These are phyloP conservation scores for Cudoniella acicularis DNA, from an alignment of 495 filamentous ascomycete species.

Conservation along the genomic window DNA sequence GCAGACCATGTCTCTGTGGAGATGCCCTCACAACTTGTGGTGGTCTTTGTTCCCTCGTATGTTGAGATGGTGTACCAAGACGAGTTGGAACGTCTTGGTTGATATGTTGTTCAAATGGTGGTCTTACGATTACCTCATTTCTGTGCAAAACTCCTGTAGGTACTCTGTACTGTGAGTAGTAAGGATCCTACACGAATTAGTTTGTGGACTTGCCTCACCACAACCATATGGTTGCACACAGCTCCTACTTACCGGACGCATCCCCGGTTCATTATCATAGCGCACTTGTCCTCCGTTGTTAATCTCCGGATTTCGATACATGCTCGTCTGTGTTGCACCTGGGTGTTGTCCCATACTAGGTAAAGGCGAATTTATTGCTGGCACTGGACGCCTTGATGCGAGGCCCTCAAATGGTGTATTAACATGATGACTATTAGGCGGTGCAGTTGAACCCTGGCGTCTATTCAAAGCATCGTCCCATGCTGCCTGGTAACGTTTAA, in stretches of 20 bases:
- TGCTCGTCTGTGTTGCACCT: neutral
- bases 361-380: neutral
- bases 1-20: slow-evolving; percentile 26
- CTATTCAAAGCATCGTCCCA: slow-evolving; percentile 33
- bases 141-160: slow-evolving; percentile 2
- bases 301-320: neutral
- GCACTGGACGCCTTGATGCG: neutral
- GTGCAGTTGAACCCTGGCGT: slow-evolving; percentile 5
- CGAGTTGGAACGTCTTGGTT: slow-evolving; percentile 13
- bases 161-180: slow-evolving; percentile 13
- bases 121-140: slow-evolving; percentile 24
- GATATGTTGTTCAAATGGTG: slow-evolving; percentile 11
- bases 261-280: neutral
- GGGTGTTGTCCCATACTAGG: neutral
- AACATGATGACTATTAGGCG: neutral
- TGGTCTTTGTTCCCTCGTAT: slow-evolving; percentile 13
- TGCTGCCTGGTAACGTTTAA: slow-evolving; percentile 38
- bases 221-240: neutral
- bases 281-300: neutral
- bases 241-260: slow-evolving; percentile 13
- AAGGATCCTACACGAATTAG: slow-evolving; percentile 17
- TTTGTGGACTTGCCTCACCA: neutral
- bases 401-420: neutral
- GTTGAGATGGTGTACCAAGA: slow-evolving; percentile 5
- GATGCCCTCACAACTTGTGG: slow-evolving; percentile 26